Base-by-base conservation (phyloP, 768 basidiomycete species). In the Candolleomyces eurysporus region DNA sequence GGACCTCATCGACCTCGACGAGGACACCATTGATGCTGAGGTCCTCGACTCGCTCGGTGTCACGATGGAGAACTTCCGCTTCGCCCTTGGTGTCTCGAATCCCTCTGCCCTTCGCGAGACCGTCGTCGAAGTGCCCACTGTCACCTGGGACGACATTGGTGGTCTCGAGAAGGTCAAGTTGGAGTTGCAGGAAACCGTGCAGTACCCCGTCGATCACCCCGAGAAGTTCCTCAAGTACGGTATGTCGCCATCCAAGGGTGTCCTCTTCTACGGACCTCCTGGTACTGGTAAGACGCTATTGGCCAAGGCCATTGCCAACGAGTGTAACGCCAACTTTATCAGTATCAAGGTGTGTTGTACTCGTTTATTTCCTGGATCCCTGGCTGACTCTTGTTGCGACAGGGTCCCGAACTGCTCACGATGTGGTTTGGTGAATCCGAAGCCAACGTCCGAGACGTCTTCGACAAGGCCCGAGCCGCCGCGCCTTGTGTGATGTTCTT, bases 341-440 rank as follows among this genome's bases (percentile, higher is more conserved):
- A 92, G 90, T 64, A 97, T 98, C 85, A 99, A 99, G 88, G 90
- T 87, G 59, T 49, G 68, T 14, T 10, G 11, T 1, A 48, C 26
- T 54, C 17, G 2, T 30, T 48, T 61, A 57, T 36, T 42, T 56
- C 7, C 48, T 16, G 39, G 46, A 49, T 54, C 51, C 22, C 5
- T 36, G 26, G 36, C 65, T 71, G 30, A 72, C 67, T 9, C 36
- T 51, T 17, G 57, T 61, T 14, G 36, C 36, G 36, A 36, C 66
- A 90, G 87, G 96, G 97, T 65, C 96, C 96, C 64, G 97, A 98
- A 78, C 83, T 98, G 48, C 87, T 98, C 48, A 99, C 96, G 6
- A 98, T 98, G 96, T 99, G 97, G 95, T 98, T 99, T 77, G 97
- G 97, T 87, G 97, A 99, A 84, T 98, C 96, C 6, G 97, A 99